Percentiles rank a stretch among this genome's conserved stretches.
Conservation (phyloP, 148 eudicot genomes). For the Persicaria maculosa region DNA sequence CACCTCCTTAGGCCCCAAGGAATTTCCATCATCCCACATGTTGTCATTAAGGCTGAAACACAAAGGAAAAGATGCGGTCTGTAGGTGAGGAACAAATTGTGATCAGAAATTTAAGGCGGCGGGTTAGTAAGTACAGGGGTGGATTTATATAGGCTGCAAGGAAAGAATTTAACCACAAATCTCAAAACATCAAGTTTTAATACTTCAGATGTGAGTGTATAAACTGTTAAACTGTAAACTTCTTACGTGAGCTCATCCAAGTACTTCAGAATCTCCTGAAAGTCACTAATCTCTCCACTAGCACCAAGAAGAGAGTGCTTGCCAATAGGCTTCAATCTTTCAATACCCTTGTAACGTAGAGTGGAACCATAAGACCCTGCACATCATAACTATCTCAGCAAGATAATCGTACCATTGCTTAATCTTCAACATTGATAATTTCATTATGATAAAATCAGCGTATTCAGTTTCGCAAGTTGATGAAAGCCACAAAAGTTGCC, state of each 20-base stretch:
- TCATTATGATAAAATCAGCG: neutral
- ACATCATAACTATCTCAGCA: neutral
- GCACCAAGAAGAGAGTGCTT: slow-evolving; percentile 93
- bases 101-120: neutral
- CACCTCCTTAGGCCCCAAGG: slow-evolving; percentile 91
- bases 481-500: neutral
- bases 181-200: neutral
- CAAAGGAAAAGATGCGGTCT: neutral
- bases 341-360: slow-evolving; percentile 87
- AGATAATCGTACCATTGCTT: neutral
- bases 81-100: neutral
- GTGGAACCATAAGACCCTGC: slow-evolving; percentile 96
- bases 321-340: slow-evolving; percentile 77
- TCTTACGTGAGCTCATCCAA: slow-evolving; percentile 91
- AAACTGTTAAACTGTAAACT: neutral
- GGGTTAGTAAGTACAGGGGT: neutral
- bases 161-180: neutral
- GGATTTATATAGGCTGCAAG: slow-evolving; percentile 1
- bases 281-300: slow-evolving; percentile 94
- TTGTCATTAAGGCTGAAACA: slow-evolving; percentile 63
- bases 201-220: neutral
- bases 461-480: neutral
- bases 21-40: slow-evolving; percentile 99
- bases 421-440: neutral
- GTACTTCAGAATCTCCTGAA: slow-evolving; percentile 73